These are phyloP conservation scores for Coprinopsis cinerea DNA, from an alignment of 768 basidiomycete species.

Conservation along the genomic window DNA sequence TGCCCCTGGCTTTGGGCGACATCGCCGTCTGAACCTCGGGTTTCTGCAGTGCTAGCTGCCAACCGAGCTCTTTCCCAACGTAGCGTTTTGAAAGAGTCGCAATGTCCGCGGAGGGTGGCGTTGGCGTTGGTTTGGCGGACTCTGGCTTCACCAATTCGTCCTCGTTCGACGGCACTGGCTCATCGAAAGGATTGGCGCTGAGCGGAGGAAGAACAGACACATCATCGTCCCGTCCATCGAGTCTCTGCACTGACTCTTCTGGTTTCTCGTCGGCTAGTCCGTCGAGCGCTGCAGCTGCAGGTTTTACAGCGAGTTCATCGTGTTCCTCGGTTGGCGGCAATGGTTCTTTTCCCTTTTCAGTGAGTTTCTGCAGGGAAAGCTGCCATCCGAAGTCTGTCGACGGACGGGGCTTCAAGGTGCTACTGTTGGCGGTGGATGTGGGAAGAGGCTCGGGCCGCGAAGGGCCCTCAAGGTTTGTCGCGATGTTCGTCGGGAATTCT, in stretches of 20 bases:
- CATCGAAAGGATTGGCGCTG: no score
- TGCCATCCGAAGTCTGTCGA: slow-evolving; percentile 8
- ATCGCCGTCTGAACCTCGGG: no score
- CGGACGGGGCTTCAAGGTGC: background rate
- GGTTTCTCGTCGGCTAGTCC: no score
- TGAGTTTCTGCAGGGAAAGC: background rate
- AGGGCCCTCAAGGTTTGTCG: no score
- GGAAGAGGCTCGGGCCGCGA: background rate
- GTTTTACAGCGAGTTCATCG: no score
- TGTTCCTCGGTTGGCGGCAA: no score
- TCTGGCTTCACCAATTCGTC: no score
- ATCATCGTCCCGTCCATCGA: no score
- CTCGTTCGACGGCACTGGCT: no score
- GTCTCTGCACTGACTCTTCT: no score
- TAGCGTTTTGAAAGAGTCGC: background rate
- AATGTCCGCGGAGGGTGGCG: background rate
- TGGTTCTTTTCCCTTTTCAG: background rate
- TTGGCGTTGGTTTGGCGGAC: background rate
- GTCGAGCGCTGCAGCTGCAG: no score
- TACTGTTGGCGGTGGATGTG: background rate
- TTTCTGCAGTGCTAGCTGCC: slow-evolving; percentile 7
- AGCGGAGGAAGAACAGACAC: no score
- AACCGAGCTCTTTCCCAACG: slow-evolving; percentile 5
- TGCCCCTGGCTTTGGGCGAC: background rate
- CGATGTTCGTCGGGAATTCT: background rate